These are phyloP conservation scores for Colletotrichum gigasporum DNA, from an alignment of 2,329 filamentous ascomycete species.

Conservation along the genomic window DNA sequence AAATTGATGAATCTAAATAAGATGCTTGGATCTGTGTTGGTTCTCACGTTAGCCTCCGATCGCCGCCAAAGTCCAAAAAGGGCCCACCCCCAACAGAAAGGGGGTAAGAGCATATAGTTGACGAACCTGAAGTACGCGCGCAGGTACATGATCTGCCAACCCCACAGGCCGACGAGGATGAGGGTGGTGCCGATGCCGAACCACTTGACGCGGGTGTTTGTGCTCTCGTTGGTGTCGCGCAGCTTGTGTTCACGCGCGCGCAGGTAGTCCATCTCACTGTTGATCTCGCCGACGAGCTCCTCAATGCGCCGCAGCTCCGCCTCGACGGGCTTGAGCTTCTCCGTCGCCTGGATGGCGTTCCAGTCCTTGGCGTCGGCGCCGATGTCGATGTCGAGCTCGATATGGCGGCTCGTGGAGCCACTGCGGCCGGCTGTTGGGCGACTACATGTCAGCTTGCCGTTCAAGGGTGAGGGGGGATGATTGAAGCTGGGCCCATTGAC, in stretches of 20 bases:
- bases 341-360: constrained; percentile 92
- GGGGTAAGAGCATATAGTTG: too few species aligned
- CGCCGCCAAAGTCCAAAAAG: not conserved
- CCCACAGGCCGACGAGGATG: constrained; percentile 87
- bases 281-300: constrained; percentile 88
- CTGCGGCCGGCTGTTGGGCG: constrained; percentile 44
- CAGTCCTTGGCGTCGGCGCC: constrained; percentile 98
- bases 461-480: not conserved
- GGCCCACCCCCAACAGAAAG: too few species aligned
- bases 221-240: constrained; percentile 99
- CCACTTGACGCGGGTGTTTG: constrained; percentile 98
- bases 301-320: constrained; percentile 93
- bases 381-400: constrained; percentile 96
- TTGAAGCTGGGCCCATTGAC: constrained; percentile 30
- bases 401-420: constrained; percentile 68
- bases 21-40: constrained; percentile 69
- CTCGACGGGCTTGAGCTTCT: constrained; percentile 98
- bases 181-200: constrained; percentile 95
- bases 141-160: constrained; percentile 97
- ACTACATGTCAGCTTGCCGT: constrained; percentile 33
- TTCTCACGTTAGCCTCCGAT: constrained; percentile 19
- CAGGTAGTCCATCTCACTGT: constrained; percentile 96
- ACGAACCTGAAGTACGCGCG: constrained; percentile 89
- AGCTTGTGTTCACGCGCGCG: constrained; percentile 90
- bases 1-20: constrained; percentile 59